Evolutionary conservation across 306 rosid genomes (phyloP), one percentile per base, ranked within the genome.

Genomic region (Arachis hypogaea): DNA sequence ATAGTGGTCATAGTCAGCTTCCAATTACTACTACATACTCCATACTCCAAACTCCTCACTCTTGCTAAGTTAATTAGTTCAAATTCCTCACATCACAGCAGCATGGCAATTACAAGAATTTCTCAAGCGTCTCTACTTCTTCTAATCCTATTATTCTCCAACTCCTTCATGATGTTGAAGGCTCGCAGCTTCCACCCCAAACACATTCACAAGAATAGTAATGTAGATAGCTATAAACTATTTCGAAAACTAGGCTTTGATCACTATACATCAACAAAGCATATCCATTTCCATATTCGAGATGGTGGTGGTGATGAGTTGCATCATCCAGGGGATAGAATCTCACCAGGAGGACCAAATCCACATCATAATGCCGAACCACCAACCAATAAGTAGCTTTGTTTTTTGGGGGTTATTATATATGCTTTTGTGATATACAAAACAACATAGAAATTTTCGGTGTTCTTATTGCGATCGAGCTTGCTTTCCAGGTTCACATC

Each of bases 311-410:
- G 3, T 22, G 28, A 1, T 10, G 28, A 22, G 28, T 22, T 22
- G 28, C 14, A 11, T 2, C 9, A 47, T 47, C 52, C 52, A 9
- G 11, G 52, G 30, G 84, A 77, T 74, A 69, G 79, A 54, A 44
- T 12, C 44, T 49, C 76, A 6, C 87, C 82, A 2, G 80, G 80
- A 43, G 87, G 85, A 84, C 84, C 85, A 6, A 67, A 84, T 46
- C 74, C 71, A 9, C 70, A 77, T 67, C 84, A 84, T 58, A 74
- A 82, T 54, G 22, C 11, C 22, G 8, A 59, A 22, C 42, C 67
- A 46, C 57, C 71, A 66, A 66, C 33, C 55, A 5, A 52, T 8
- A 14, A 40, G 14, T 43, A 33, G 33, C 1, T 74, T 9, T 6
- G 3, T 72, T 42, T 54, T 22, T 22, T 22, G 0, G 30, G 50